These are phyloP conservation scores for Neopestalotiopsis rosae DNA, from an alignment of 2,329 filamentous ascomycete genomes.

Conservation along the genomic window DNA sequence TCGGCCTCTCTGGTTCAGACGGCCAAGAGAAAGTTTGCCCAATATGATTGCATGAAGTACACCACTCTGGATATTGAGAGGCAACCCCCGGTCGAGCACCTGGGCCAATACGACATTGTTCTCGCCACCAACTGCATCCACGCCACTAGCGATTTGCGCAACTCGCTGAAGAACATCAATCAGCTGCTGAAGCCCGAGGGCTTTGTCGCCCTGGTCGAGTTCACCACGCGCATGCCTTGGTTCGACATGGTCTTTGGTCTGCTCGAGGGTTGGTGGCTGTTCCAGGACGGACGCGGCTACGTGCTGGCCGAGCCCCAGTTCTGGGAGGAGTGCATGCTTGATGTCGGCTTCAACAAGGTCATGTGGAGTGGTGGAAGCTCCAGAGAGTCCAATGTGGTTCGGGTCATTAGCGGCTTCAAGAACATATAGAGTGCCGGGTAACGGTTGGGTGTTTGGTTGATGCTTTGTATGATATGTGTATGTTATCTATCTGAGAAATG, in stretches of 20 bases:
- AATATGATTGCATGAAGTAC: constrained; percentile 30
- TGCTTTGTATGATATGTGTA: no score
- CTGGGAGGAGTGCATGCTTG: constrained; percentile 29
- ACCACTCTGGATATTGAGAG: constrained; percentile 37
- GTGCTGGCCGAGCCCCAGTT: constrained; percentile 27
- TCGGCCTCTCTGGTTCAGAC: constrained; percentile 37
- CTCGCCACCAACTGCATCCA: constrained; percentile 44
- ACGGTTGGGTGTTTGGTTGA: no score
- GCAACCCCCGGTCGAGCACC: constrained; percentile 23
- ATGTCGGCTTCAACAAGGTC: constrained; percentile 30
- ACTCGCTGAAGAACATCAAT: constrained; percentile 32
- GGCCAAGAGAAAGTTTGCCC: constrained; percentile 8
- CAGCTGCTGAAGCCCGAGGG: constrained; percentile 35
- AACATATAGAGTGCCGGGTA: no score
- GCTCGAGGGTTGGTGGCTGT: constrained; percentile 42
- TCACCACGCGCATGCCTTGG: constrained; percentile 34
- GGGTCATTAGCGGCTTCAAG: constrained; percentile 23
- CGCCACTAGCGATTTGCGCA: constrained; percentile 33
- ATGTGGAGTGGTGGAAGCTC: constrained; percentile 30
- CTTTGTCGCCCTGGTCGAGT: constrained; percentile 35
- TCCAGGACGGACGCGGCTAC: constrained; percentile 33
- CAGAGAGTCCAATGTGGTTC: constrained; percentile 29
- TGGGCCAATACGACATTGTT: constrained; percentile 35
- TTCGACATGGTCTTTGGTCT: constrained; percentile 38
- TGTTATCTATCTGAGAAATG: no score